phyloP scores from a whole-genome alignment of 225 moss, liverwort and hornwort species.

The Physcomitrium patens region DNA sequence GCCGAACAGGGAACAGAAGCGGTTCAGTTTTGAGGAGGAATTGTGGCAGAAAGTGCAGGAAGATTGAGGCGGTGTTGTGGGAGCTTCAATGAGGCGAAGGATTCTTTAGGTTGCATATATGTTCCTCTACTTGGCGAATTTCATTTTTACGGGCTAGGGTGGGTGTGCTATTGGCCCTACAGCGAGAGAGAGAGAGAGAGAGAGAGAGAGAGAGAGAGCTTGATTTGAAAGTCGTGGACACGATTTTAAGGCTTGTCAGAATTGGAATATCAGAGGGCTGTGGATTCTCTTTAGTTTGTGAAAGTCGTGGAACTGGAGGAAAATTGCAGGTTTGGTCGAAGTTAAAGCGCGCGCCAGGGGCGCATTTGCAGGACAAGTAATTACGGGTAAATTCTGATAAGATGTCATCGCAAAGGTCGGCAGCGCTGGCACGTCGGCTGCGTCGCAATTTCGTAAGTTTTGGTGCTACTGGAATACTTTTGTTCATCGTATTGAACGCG shows the following conservation, averaged over 20 bases:
- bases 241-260: background rate
- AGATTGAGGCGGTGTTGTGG: slow-evolving; percentile 18
- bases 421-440: slow-evolving; percentile 85
- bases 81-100: background rate
- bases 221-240: background rate
- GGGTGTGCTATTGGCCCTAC: background rate
- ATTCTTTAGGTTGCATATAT: background rate
- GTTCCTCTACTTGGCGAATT: background rate
- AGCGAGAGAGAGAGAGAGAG: background rate
- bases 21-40: background rate
- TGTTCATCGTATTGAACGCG: background rate
- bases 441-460: slow-evolving; percentile 74
- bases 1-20: slow-evolving; percentile 8
- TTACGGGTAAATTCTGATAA: slow-evolving; percentile 29
- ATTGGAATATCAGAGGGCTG: slow-evolving; percentile 16
- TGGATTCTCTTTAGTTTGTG: background rate
- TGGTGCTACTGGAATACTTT: background rate
- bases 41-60: background rate
- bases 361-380: slow-evolving; percentile 2
- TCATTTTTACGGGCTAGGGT: background rate
- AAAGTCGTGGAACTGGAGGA: background rate
- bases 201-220: background rate
- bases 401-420: slow-evolving; percentile 92
- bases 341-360: slow-evolving; percentile 9
- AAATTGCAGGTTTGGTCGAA: background rate